Base-by-base conservation (phyloP, 371 early-diverging fungal genomes). In the Saksenaea vasiformis region DNA sequence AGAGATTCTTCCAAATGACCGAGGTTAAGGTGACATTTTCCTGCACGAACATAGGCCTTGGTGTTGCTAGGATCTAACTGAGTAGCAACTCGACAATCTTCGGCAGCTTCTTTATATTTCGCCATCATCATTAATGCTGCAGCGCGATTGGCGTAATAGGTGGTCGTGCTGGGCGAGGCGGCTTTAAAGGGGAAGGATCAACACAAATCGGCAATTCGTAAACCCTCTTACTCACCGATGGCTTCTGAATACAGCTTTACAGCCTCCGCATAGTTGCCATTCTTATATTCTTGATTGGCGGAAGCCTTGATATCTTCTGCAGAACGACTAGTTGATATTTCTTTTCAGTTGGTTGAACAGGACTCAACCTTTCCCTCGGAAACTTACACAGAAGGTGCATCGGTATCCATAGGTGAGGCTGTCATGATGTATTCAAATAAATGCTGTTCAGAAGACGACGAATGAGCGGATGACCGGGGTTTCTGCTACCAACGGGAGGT, bases 91-190 rank as follows among this genome's bases (percentile, higher is more conserved):
- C 82, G 79, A 80, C 93, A 93, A 72, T 95, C 96, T 14, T 68
- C 70, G 9, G 89, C 72, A 8, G 90, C 91, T 13, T 86, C 86
- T 53, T 80, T 75, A 70, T 85, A 90, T 54, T 83, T 82, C 43
- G 81, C 83, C 53, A 88, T 70, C 90, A 93, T 93, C 65, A 87
- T 84, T 28, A 84, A 75, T 17, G 93, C 93, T 17, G 95, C 94
- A 11, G 94, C 90, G 56, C 95, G 84, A 74, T 96, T 95, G 58
- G 84, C 81, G 70, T 90, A 91, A 66, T 87, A 90, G 1, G 88
- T 92, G 2, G 90, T 70, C 14, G 83, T 83, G 19, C 77, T 65
- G 17, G 91, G 88, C 22, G 87, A 84, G 31, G 87, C 65, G 44
- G 88, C 84, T 74, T 47, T 3, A 36, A 15, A 24, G 26, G 51